Evolutionary conservation across 2,329 filamentous ascomycete species (phyloP), one percentile per base, ranked within the genome.

Genomic region (Ampelomyces quisqualis): DNA sequence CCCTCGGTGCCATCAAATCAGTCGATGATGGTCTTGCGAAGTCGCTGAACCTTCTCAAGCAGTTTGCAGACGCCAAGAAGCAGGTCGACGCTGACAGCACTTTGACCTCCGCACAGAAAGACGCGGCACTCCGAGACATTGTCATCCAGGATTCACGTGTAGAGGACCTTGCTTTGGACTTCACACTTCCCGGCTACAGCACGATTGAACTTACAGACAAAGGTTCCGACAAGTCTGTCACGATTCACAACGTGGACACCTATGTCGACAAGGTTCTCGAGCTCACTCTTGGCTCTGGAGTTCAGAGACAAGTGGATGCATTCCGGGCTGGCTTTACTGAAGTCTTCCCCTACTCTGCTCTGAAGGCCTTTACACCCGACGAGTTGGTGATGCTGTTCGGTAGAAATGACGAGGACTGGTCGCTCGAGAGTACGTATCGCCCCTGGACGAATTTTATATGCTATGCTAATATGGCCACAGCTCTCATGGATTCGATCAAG

Each of bases 401-500:
- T 13, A 82, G 86, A 43, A 84, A 89, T 4, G 88, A 97, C 6
- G 93, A 98, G 65, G 93, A 98, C 67, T 98, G 93, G 93, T 89
- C 88, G 15, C 84, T 98, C 52, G 91, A 97, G 67, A 98, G 88
- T 93, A 80, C 78, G 88, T 24, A 11, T 77, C 18, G 38, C 15
- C 26, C 27, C 10, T 28, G 26, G 23, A 29, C 17, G 24, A n/a
- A n/a, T 14, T 2, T 44, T 34, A 27, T 17, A 11, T 6, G 22
- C 5, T 24, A 34, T 60, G 45, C 64, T 70, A 61, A 70, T 56
- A 43, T 23, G 7, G 7, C 55, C 37, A 2, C 57, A 93, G 88
- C 93, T 45, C 81, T 98, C 27, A 94, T 94, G 81, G 93, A 98
- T 64, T 96, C 91, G 0, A 91, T 98, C 73, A 98, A 98, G 73